These are phyloP conservation scores for Discostella stelligeroides DNA, from an alignment of 108 stramenopile genomes.

Conservation along the genomic window DNA sequence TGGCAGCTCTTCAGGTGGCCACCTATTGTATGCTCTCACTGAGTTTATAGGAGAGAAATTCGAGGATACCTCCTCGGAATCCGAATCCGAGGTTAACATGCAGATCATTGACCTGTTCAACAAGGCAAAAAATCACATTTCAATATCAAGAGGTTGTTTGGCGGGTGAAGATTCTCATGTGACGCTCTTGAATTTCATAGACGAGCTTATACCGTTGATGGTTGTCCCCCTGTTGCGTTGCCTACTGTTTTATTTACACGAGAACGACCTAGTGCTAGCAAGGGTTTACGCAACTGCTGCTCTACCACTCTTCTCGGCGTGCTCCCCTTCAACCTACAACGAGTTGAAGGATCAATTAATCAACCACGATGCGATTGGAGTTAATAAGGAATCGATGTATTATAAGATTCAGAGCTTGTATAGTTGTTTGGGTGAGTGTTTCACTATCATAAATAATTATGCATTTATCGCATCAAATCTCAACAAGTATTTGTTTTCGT, in stretches of 20 bases:
- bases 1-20: slow-evolving; percentile 67
- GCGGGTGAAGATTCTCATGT: slow-evolving; percentile 56
- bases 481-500: neutral
- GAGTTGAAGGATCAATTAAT: slow-evolving; percentile 65
- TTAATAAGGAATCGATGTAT: slow-evolving; percentile 61
- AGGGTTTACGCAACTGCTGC: slow-evolving; percentile 72
- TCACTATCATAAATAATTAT: neutral
- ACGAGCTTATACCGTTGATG: slow-evolving; percentile 74
- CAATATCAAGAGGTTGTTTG: slow-evolving; percentile 69
- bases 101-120: slow-evolving; percentile 78
- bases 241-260: slow-evolving; percentile 59
- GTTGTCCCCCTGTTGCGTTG: slow-evolving; percentile 68
- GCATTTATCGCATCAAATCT: neutral
- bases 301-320: slow-evolving; percentile 70
- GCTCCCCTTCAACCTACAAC: slow-evolving; percentile 52
- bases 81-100: slow-evolving; percentile 67
- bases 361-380: slow-evolving; percentile 1
- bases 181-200: slow-evolving; percentile 52
- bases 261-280: slow-evolving; percentile 54
- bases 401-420: slow-evolving; percentile 54
- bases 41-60: slow-evolving; percentile 67
- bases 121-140: slow-evolving; percentile 73
- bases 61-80: slow-evolving; percentile 42
- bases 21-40: slow-evolving; percentile 77
- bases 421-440: slow-evolving; percentile 61